phyloP scores from a whole-genome alignment of 768 basidiomycete species.

The Lentinus brumalis region DNA sequence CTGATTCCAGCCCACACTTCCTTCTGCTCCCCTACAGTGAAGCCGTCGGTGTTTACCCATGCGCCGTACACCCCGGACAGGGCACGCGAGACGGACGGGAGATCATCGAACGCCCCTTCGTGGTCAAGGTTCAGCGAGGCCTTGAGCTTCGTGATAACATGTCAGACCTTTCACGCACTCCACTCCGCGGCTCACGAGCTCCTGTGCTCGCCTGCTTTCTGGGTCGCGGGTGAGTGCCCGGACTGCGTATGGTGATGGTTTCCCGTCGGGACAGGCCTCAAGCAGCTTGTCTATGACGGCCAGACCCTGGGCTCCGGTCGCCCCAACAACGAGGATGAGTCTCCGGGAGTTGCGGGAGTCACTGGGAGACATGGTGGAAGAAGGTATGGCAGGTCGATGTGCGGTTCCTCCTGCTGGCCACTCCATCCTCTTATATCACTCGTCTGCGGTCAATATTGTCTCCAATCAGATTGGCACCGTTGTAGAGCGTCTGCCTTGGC shows the following conservation, averaged over 20 bases:
- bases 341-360: conserved; percentile 3
- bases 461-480: too few relatives aligned
- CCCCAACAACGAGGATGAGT: conserved; percentile 47
- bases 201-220: conserved; percentile 35
- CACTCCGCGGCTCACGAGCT: conserved; percentile 37
- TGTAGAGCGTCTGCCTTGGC: too few relatives aligned
- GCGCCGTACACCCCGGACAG: conserved; percentile 38
- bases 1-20: conserved; percentile 42
- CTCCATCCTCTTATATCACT: too few relatives aligned
- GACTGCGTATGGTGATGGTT: conserved; percentile 42
- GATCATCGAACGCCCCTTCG: conserved; percentile 23
- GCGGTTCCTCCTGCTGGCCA: not conserved
- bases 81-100: conserved; percentile 31
- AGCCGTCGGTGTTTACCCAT: conserved; percentile 38
- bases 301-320: conserved; percentile 47
- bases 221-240: conserved; percentile 43
- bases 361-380: not conserved
- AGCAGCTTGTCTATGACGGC: conserved; percentile 42
- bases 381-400: not conserved
- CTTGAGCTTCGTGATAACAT: not conserved
- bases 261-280: conserved; percentile 35
- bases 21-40: conserved; percentile 43
- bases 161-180: conserved; percentile 36
- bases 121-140: not conserved
- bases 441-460: too few relatives aligned